Base-by-base conservation (phyloP, 23 red algal genomes). In the Rhodosorus marinus region DNA sequence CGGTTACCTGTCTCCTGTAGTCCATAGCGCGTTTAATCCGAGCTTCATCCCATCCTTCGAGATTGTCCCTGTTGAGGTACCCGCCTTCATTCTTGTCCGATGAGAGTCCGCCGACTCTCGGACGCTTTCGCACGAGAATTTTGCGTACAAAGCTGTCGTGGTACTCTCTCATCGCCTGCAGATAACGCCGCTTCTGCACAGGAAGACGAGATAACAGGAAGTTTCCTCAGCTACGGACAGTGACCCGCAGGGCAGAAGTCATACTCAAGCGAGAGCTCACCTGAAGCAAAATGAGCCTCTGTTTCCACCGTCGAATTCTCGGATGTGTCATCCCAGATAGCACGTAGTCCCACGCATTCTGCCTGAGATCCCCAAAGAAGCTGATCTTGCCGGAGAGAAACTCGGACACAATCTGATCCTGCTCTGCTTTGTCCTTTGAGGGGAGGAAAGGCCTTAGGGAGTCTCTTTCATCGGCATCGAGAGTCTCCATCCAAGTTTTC, bases 271-370 rank as follows among this genome's bases (percentile, higher is more conserved):
- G n/a, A n/a, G n/a, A n/a, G n/a, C n/a, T n/a, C n/a, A n/a, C n/a
- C n/a, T n/a, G n/a, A n/a, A n/a, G n/a, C n/a, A 84, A 54, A 11
- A 57, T 73, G 11, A 73, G 54, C 24, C 67, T 38, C 14, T 64
- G 56, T 19, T 69, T 68, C 79, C 79, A 84, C 23, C 79, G 58
- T 33, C 53, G 55, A n/a, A 84, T 65, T 22, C 79, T 33, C 3
- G 79, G 79, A 38, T 84, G 79, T 6, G 79, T 74, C 6, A 69
- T 51, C 28, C 79, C 79, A 9, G 79, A 68, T 15, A 59, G 68
- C 29, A 84, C 79, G 7, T 55, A 60, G 25, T 71, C 79, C 32
- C 62, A 84, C 35, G 54, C 52, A 31, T 59, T 35, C 26, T 84
- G 68, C 3, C 79, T 68, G 4, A 69, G 47, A 11, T 59, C 52